These are phyloP conservation scores for Allium fistulosum DNA, from an alignment of 106 monocot genomes.

Conservation along the genomic window DNA sequence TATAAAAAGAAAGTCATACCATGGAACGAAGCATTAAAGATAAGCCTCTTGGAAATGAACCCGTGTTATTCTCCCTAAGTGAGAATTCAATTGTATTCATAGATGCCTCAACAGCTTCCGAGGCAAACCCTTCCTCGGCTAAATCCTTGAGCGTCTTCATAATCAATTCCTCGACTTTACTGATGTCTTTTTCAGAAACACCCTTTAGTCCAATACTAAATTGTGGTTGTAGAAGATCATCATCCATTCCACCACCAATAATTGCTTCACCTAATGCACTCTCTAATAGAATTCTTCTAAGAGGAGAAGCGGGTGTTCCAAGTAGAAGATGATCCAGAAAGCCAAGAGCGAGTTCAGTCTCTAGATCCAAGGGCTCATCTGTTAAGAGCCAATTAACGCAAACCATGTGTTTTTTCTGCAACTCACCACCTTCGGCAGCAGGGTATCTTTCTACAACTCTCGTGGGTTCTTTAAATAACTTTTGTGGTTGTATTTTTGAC, in stretches of 20 bases:
- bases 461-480: slow-evolving; percentile 69
- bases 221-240: slow-evolving; percentile 96
- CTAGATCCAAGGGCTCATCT: slow-evolving; percentile 62
- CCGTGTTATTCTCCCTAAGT: slow-evolving; percentile 97
- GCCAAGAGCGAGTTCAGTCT: slow-evolving; percentile 87
- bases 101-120: slow-evolving; percentile 91
- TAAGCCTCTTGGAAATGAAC: slow-evolving; percentile 90
- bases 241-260: slow-evolving; percentile 94
- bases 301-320: slow-evolving; percentile 94
- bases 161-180: slow-evolving; percentile 77
- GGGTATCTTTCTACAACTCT: slow-evolving; percentile 86
- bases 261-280: slow-evolving; percentile 91
- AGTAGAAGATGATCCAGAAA: slow-evolving; percentile 91
- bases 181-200: slow-evolving; percentile 66
- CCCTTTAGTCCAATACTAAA: slow-evolving; percentile 95
- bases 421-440: slow-evolving; percentile 64
- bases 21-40: slow-evolving; percentile 98
- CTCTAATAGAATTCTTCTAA: slow-evolving; percentile 79
- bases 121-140: slow-evolving; percentile 82
- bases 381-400: slow-evolving; percentile 93
- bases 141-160: slow-evolving; percentile 64
- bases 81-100: slow-evolving; percentile 99
- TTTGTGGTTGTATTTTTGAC: slow-evolving; percentile 81
- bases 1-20: slow-evolving; percentile 23
- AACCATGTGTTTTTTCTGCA: slow-evolving; percentile 88